Conservation (phyloP, 1,284 basidiomycete genomes). For the Pyrrhoderma lamaoense region DNA sequence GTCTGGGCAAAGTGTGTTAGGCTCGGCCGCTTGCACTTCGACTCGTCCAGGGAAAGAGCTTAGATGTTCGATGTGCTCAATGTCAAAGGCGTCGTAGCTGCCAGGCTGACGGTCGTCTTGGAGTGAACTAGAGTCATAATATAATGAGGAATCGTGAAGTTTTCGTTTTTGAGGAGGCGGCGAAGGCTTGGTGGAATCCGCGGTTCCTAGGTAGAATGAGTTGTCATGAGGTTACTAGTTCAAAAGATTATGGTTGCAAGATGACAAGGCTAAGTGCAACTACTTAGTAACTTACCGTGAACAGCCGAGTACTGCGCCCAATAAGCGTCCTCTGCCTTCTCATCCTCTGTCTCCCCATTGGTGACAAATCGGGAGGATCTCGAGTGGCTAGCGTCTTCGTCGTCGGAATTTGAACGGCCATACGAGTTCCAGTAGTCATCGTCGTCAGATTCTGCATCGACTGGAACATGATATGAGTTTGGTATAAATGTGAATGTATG, state of each 20-base stretch:
- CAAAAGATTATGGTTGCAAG: background rate
- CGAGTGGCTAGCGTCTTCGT: constrained; percentile 25
- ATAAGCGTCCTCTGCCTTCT: constrained; percentile 57
- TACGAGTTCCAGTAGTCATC: constrained; percentile 66
- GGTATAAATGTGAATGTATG: constrained; percentile 3
- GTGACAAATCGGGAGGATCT: background rate
- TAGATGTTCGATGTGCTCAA: constrained; percentile 9
- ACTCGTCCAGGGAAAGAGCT: background rate
- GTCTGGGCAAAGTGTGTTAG: background rate
- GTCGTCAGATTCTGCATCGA: constrained; percentile 31
- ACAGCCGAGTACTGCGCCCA: constrained; percentile 65
- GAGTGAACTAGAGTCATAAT: constrained; percentile 19
- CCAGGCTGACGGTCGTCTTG: constrained; percentile 25
- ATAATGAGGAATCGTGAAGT: constrained; percentile 23
- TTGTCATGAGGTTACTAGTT: constrained; percentile 1
- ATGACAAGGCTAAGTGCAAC: background rate
- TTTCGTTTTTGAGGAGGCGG: constrained; percentile 29
- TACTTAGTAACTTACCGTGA: constrained; percentile 43
- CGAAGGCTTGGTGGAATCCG: constrained; percentile 35
- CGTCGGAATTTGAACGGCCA: constrained; percentile 29
- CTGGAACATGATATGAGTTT: constrained; percentile 22
- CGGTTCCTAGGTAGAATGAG: constrained; percentile 28
- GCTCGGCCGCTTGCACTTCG: background rate
- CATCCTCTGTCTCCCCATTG: constrained; percentile 25
- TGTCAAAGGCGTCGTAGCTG: background rate